Base-by-base conservation (phyloP, 805 yeast genomes). In the Metschnikowia reukaufii region DNA sequence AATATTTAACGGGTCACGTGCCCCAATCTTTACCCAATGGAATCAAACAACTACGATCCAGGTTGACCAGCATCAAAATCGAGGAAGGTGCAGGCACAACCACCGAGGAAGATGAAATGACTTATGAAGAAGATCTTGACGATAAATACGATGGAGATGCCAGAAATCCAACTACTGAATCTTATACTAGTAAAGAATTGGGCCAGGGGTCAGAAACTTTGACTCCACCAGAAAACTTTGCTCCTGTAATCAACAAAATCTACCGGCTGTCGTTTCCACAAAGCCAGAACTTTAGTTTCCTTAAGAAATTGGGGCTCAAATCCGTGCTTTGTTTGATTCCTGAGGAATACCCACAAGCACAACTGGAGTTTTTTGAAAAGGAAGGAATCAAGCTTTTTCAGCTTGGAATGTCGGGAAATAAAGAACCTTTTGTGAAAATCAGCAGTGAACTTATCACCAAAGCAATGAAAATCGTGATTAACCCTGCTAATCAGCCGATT, bases 331-430 rank as follows among this genome's bases (percentile, higher is more conserved):
- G 96, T 49, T 73, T 92, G 40, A 86, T 92, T 12, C 96, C 97
- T 0, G 99, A 94, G 61, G 90, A 85, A 20, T 92, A 92, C 60
- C 97, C 99, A 0, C 74, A 70, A 27, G 88, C 86, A 52, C 89
- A 91, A 59, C 56, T 64, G 32, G 81, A 80, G 40, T 90, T 88
- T 59, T 68, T 88, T 48, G 62, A 74, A 33, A 69, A 74, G 33
- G 75, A 88, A 41, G 74, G 75, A 17, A 89, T 94, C 40, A 68
- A 77, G 55, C 73, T 91, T 32, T 88, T 83, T 60, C 98, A 90
- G 65, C 83, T 92, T 32, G 97, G 97, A 1, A 79, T 94, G 82
- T 83, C 94, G 36, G 99, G 98, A 6, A 94, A 94, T 64, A 94
- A 94, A 61, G 96, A 90, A 60, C 96, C 96, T 9, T 89, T 90